These are phyloP conservation scores for Penicillium malachiteum DNA, from an alignment of 495 filamentous ascomycete genomes.

Conservation along the genomic window DNA sequence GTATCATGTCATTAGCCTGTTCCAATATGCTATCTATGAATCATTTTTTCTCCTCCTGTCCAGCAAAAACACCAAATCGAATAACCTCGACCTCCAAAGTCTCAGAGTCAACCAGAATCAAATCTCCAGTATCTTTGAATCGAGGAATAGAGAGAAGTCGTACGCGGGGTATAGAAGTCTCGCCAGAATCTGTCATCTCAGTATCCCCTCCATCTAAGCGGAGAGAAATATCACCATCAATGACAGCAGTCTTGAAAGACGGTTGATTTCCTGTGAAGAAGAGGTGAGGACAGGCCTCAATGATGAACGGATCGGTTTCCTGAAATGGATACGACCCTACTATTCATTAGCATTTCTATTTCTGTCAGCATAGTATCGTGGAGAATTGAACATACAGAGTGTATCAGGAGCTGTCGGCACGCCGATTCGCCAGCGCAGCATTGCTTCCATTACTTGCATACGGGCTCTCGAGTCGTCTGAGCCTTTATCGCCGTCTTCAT, in stretches of 20 bases:
- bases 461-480: conserved; percentile 61
- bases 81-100: conserved; percentile 75
- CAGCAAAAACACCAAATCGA: conserved; percentile 58
- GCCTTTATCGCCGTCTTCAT: conserved; percentile 19
- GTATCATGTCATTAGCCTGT: conserved; percentile 4
- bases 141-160: conserved; percentile 76
- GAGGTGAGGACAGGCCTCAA: conserved; percentile 80
- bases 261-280: conserved; percentile 90
- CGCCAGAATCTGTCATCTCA: conserved; percentile 42
- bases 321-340: conserved; percentile 95
- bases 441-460: conserved; percentile 84
- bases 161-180: conserved; percentile 61
- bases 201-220: conserved; percentile 37
- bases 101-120: conserved; percentile 85
- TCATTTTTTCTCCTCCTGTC: conserved; percentile 42
- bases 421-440: conserved; percentile 84
- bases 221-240: conserved; percentile 52
- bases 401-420: conserved; percentile 98
- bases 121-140: conserved; percentile 74
- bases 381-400: conserved; percentile 63
- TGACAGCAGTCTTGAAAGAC: conserved; percentile 71
- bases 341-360: conserved; percentile 12
- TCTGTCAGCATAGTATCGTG: not conserved
- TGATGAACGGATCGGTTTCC: conserved; percentile 82
- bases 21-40: conserved; percentile 4